Evolutionary conservation across 2,329 filamentous ascomycete species (phyloP), one percentile per base, ranked within the genome.

Genomic region (Fusarium tanahbumbuense): DNA sequence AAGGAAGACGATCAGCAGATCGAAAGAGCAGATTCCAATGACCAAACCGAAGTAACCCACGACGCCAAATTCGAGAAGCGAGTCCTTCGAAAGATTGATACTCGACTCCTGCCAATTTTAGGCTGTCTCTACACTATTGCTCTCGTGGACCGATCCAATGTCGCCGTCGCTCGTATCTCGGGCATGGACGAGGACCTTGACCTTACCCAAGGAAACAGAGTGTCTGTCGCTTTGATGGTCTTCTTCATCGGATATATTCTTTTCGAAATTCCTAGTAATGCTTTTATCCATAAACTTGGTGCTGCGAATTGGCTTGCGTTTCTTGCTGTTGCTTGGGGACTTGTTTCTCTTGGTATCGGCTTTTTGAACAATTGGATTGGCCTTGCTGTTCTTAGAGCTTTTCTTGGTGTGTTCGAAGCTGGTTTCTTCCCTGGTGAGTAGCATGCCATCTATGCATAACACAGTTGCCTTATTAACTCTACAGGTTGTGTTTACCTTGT

Each of bases 161-260:
- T 71, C 3, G 68, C 64, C 0, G 64, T 71, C 10, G 68, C 68
- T 27, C 68, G 60, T 6, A 68, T 71, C 2, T 68, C 68, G 2
- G 68, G 68, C 0, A 71, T 71, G 64, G 68, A 71, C 3, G 37
- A 69, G 2, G 68, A 71, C 6, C 60, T 71, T 1, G 68, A 11
- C 3, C 56, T 71, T 8, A 54, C 50, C 2, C 28, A 68, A 1
- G 64, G 54, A 0, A 69, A 55, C 6, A 54, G 68, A 0, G 60
- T 55, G 0, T 71, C 68, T 0, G 25, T 71, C 13, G 41, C 42
- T 0, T 13, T 71, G 10, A 71, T 71, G 64, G 68, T 71, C 6
- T 71, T 71, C 15, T 71, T 71, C n/a, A 69, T 71, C 1, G 64
- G 64, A 1, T 71, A 71, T 10, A 68, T 68, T 23, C 20, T 71